A percentile compares a stretch with the other conserved stretches of the same genome.
Evolutionary conservation across 192 early-diverging fungal genomes (phyloP).

Genomic region (Funneliformis geosporum): DNA sequence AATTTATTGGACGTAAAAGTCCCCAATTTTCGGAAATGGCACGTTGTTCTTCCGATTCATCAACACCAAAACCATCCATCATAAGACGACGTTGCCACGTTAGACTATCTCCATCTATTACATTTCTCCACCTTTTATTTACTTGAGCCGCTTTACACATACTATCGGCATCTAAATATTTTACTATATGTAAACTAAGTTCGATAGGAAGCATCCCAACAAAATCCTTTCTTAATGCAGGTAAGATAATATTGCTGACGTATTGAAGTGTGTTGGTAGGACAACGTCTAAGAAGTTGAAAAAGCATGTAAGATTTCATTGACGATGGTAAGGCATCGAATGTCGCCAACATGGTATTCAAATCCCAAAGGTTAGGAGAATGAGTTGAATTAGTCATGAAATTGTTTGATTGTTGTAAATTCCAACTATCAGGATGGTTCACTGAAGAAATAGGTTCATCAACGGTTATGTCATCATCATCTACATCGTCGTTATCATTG

Average conservation of each 20-base stretch:
- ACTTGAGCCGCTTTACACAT: conserved; percentile 83
- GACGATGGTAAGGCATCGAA: conserved; percentile 78
- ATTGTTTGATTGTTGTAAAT: conserved; percentile 29
- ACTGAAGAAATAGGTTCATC: conserved; percentile 31
- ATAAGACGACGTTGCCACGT: conserved; percentile 53
- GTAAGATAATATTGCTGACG: conserved; percentile 85
- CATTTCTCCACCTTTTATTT: conserved; percentile 72
- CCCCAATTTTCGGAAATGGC: conserved; percentile 43
- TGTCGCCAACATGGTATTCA: conserved; percentile 61
- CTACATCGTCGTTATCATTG: conserved; percentile 21
- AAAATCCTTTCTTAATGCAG: conserved; percentile 91
- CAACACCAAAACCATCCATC: conserved; percentile 46
- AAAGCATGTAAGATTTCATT: conserved; percentile 85
- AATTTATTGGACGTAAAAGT: conserved; percentile 27
- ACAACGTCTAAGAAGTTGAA: conserved; percentile 84
- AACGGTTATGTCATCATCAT: conserved; percentile 32
- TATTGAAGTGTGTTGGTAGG: conserved; percentile 85
- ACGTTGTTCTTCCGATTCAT: conserved; percentile 44
- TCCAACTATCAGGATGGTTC: conserved; percentile 36
- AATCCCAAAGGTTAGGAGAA: conserved; percentile 44
- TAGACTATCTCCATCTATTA: conserved; percentile 70
- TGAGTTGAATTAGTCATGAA: conserved; percentile 36
- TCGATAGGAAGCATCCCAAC: conserved; percentile 72
- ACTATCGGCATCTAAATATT: conserved; percentile 78
- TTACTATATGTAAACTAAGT: conserved; percentile 74